These are phyloP conservation scores for Pseudoneurospora amorphoporcata DNA, from an alignment of 495 filamentous ascomycete species.

Conservation along the genomic window DNA sequence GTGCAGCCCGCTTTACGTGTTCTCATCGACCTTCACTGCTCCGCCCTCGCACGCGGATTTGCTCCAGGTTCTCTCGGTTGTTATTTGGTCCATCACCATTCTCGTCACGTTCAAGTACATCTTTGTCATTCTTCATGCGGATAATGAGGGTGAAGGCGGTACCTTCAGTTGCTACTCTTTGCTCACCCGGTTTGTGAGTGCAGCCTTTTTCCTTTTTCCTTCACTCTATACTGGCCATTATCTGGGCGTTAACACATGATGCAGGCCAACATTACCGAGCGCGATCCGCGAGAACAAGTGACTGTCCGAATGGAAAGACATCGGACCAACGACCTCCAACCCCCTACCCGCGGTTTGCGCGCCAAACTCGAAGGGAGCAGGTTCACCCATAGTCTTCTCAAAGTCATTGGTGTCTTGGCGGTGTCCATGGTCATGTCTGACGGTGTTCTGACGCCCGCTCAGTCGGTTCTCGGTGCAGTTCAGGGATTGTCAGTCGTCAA, in stretches of 20 bases:
- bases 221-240: neutral
- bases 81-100: slow-evolving; percentile 63
- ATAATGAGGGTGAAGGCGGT: slow-evolving; percentile 70
- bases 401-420: slow-evolving; percentile 58
- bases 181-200: slow-evolving; percentile 55
- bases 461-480: slow-evolving; percentile 59
- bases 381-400: slow-evolving; percentile 43
- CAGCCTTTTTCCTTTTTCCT: neutral
- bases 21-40: slow-evolving; percentile 54
- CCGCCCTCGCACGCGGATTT: slow-evolving; percentile 50
- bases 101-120: slow-evolving; percentile 70
- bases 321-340: slow-evolving; percentile 41
- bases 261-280: slow-evolving; percentile 45
- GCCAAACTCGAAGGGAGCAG: slow-evolving; percentile 46
- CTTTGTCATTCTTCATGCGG: slow-evolving; percentile 55
- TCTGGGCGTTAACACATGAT: neutral
- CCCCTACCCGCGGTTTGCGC: slow-evolving; percentile 42
- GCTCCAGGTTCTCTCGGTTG: slow-evolving; percentile 58
- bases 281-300: slow-evolving; percentile 42
- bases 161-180: slow-evolving; percentile 65
- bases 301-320: slow-evolving; percentile 50
- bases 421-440: slow-evolving; percentile 62
- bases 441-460: slow-evolving; percentile 59
- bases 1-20: slow-evolving; percentile 53
- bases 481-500: slow-evolving; percentile 50